phyloP scores from a whole-genome alignment of 768 basidiomycete species.

The Mycena filopes region DNA sequence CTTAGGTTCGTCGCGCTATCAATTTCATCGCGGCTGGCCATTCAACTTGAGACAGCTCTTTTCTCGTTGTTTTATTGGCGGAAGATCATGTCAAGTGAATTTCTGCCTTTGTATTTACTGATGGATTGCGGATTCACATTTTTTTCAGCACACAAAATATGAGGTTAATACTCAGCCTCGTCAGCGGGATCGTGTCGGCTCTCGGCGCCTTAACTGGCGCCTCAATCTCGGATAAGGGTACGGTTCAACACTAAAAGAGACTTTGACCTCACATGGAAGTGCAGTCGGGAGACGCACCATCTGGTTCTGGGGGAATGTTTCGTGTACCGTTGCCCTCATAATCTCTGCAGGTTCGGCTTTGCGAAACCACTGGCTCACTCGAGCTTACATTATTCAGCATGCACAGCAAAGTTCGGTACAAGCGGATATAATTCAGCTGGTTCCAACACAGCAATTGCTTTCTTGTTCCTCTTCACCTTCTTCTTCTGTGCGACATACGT shows the following conservation, averaged over 20 bases:
- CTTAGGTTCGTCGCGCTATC: constrained; percentile 48
- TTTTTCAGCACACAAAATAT: constrained; percentile 44
- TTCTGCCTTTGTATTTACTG: no score
- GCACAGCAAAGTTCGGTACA: constrained; percentile 53
- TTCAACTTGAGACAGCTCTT: constrained; percentile 44
- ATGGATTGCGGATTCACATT: neutral
- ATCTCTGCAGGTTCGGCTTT: constrained; percentile 49
- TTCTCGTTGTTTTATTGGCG: constrained; percentile 54
- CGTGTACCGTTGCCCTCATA: constrained; percentile 50
- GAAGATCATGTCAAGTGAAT: constrained; percentile 47
- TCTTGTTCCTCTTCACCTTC: constrained; percentile 65
- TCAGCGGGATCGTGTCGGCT: constrained; percentile 54
- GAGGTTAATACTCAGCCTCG: constrained; percentile 53
- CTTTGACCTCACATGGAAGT: neutral
- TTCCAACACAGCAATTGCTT: constrained; percentile 57
- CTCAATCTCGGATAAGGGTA: constrained; percentile 52
- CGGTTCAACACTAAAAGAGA: neutral
- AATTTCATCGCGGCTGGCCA: neutral
- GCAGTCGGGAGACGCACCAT: constrained; percentile 54
- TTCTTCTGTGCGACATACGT: constrained; percentile 67
- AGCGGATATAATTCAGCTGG: constrained; percentile 49
- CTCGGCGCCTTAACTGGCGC: constrained; percentile 54
- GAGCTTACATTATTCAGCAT: constrained; percentile 36
- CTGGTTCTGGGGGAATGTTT: constrained; percentile 60
- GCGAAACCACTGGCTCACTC: no score